These are phyloP conservation scores for Suillus americanus DNA, from an alignment of 768 basidiomycete species.

Conservation along the genomic window DNA sequence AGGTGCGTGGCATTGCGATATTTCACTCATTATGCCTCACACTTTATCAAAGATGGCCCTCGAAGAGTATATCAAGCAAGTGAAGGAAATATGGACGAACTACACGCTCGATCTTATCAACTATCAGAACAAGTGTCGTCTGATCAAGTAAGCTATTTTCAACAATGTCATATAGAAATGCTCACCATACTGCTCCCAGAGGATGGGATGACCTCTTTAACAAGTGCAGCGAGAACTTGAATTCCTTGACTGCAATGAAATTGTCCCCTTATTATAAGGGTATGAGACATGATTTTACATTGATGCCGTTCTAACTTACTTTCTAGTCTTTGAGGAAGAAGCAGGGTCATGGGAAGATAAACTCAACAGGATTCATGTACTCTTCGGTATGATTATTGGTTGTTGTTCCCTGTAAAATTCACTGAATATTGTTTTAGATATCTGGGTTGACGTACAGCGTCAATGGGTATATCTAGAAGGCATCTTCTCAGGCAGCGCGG, in stretches of 20 bases:
- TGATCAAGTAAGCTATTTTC: slow-evolving; percentile 64
- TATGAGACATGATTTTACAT: slow-evolving; percentile 25
- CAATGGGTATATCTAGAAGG: slow-evolving; percentile 99
- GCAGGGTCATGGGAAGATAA: slow-evolving; percentile 96
- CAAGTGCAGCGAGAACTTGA: slow-evolving; percentile 96
- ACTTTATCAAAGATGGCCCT: slow-evolving; percentile 73
- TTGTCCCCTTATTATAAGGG: slow-evolving; percentile 98
- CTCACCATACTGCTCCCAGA: slow-evolving; percentile 39
- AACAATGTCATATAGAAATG: not conserved
- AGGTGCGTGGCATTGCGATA: slow-evolving; percentile 46
- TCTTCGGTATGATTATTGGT: slow-evolving; percentile 68
- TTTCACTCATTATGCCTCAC: slow-evolving; percentile 11
- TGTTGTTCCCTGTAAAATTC: not conserved
- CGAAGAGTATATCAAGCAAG: slow-evolving; percentile 94
- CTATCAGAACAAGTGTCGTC: slow-evolving; percentile 97
- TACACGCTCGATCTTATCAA: slow-evolving; percentile 96
- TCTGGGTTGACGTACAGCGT: slow-evolving; percentile 99
- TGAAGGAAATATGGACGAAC: slow-evolving; percentile 95
- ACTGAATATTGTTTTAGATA: slow-evolving; percentile 50
- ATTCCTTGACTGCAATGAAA: slow-evolving; percentile 96
- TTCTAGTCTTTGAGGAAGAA: slow-evolving; percentile 85
- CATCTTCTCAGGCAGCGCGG: slow-evolving; percentile 98
- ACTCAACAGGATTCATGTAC: slow-evolving; percentile 91
- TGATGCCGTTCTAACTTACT: slow-evolving; percentile 6
- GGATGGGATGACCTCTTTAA: slow-evolving; percentile 97